These are phyloP conservation scores for Silene vulgaris DNA, from an alignment of 179 eudicot genomes.

Conservation along the genomic window DNA sequence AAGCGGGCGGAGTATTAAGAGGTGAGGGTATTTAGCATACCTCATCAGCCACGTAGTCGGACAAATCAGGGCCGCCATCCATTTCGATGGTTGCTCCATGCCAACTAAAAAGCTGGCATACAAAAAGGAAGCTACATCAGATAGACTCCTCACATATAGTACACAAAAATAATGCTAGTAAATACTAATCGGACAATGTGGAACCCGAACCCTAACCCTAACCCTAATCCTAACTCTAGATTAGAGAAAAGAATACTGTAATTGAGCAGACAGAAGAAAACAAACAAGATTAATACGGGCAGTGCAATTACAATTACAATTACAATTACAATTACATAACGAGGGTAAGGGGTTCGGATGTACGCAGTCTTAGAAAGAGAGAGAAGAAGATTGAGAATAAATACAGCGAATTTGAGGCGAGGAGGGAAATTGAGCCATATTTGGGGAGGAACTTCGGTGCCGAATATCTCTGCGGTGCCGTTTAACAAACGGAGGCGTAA, in stretches of 20 bases:
- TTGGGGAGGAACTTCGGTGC: slow-evolving; percentile 84
- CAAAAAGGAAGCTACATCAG: slow-evolving; percentile 5
- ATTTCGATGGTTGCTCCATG: slow-evolving; percentile 92
- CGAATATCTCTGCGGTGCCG: slow-evolving; percentile 86
- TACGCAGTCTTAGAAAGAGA: background rate
- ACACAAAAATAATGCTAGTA: background rate
- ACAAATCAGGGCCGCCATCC: slow-evolving; percentile 75
- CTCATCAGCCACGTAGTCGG: slow-evolving; percentile 91
- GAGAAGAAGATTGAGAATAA: background rate
- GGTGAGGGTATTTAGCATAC: slow-evolving; percentile 32
- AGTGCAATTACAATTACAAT: too few species aligned
- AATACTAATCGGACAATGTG: background rate
- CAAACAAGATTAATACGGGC: background rate
- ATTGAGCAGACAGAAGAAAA: background rate
- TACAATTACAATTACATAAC: too few species aligned
- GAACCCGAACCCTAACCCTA: slow-evolving; percentile 2
- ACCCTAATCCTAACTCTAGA: background rate
- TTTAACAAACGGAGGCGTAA: slow-evolving; percentile 62
- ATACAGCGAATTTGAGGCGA: slow-evolving; percentile 83
- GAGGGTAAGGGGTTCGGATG: too few species aligned
- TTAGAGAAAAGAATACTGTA: background rate
- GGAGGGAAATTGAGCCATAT: slow-evolving; percentile 89
- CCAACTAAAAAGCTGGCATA: slow-evolving; percentile 81
- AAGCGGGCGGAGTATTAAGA: background rate
- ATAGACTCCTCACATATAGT: too few species aligned